phyloP scores from a whole-genome alignment of 2,329 filamentous ascomycete species.

The Lasiodiplodia gonubiensis region DNA sequence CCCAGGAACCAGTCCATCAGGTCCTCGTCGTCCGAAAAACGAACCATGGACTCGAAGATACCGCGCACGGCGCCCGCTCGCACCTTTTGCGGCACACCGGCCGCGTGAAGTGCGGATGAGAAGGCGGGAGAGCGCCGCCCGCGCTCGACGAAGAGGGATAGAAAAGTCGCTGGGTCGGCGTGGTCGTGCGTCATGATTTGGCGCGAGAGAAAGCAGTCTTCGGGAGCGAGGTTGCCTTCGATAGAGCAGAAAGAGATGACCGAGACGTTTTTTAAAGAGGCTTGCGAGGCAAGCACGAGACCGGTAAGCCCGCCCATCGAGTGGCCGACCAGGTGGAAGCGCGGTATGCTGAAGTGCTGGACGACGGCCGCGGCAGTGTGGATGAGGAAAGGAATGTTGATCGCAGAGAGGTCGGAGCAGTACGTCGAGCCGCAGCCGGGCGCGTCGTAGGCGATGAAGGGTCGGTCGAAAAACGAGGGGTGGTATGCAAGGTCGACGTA shows the following conservation, averaged over 20 bases:
- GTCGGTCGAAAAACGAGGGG: conserved; percentile 28
- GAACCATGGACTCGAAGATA: conserved; percentile 38
- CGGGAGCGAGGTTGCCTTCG: conserved; percentile 38
- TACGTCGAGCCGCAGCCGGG: conserved; percentile 35
- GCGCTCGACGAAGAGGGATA: conserved; percentile 29
- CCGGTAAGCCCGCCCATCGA: conserved; percentile 38
- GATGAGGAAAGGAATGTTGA: conserved; percentile 34
- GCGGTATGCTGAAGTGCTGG: conserved; percentile 23
- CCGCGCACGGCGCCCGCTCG: conserved; percentile 31
- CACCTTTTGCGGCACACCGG: conserved; percentile 28
- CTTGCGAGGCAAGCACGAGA: conserved; percentile 32
- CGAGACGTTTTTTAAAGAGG: background rate
- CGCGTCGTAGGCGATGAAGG: conserved; percentile 36
- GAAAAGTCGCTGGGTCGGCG: conserved; percentile 11
- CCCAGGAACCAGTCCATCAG: conserved; percentile 32
- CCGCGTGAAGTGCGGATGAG: conserved; percentile 20
- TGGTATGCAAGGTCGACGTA: conserved; percentile 34
- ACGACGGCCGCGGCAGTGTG: conserved; percentile 30
- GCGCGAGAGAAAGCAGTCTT: conserved; percentile 38
- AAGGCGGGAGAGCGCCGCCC: conserved; percentile 23
- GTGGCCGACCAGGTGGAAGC: conserved; percentile 38
- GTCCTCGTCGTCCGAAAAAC: conserved; percentile 32
- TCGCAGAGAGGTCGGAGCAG: conserved; percentile 30
- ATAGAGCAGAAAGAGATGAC: conserved; percentile 37
- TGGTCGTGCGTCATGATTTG: conserved; percentile 32